A percentile compares a stretch with the other conserved stretches of the same genome.
Conservation (phyloP, 768 basidiomycete genomes). For the Infundibulicybe gibba region DNA sequence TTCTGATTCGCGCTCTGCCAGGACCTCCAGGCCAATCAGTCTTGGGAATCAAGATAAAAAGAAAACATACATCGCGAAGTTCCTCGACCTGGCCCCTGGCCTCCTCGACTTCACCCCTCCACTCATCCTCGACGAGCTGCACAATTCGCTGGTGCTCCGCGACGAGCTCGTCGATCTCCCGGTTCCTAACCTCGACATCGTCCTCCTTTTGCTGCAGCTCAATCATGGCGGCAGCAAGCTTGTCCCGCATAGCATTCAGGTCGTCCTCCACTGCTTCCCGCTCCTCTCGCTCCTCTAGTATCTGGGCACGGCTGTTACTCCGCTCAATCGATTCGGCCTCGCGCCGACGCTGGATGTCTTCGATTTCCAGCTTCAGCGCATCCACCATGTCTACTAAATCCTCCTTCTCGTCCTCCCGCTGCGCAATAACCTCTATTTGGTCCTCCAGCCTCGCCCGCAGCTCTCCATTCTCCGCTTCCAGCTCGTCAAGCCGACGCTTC, state of each 20-base stretch:
- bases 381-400: constrained; percentile 67
- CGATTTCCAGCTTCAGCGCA: constrained; percentile 59
- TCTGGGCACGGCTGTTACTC: constrained; percentile 67
- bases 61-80: constrained; percentile 57
- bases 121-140: constrained; percentile 74
- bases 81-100: constrained; percentile 77
- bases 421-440: constrained; percentile 48
- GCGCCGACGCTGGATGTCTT: constrained; percentile 57
- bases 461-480: constrained; percentile 63
- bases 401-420: constrained; percentile 69
- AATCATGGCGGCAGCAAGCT: constrained; percentile 75
- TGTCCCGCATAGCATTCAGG: constrained; percentile 69
- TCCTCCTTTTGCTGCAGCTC: constrained; percentile 86
- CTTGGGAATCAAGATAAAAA: constrained; percentile 5
- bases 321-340: constrained; percentile 66
- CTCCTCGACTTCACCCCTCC: constrained; percentile 86
- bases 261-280: constrained; percentile 79
- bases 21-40: constrained; percentile 38
- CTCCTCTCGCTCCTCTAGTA: constrained; percentile 70
- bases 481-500: constrained; percentile 48
- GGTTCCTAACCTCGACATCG: constrained; percentile 74
- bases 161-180: constrained; percentile 77
- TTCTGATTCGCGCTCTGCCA: constrained; percentile 79
- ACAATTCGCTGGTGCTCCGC: constrained; percentile 72
- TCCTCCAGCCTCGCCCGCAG: constrained; percentile 56